Evolutionary conservation across 108 stramenopile genomes (phyloP), one percentile per base, ranked within the genome.

Genomic region (Fragilariopsis cylindrus): DNA sequence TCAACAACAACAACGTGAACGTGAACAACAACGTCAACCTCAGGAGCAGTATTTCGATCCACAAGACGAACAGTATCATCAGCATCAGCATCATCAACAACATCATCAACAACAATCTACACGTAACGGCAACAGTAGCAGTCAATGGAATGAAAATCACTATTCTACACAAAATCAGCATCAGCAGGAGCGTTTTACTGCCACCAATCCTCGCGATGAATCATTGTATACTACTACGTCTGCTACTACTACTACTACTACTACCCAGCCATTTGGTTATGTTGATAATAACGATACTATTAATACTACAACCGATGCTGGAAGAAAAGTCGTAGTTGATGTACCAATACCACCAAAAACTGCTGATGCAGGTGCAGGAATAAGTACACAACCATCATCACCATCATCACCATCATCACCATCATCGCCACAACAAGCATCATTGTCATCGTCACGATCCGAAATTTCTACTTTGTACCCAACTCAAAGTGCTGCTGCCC

Each of bases 301-400:
- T 7, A 6, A n/a, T 70, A 30, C 52, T n/a, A 12, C 48, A 12
- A 12, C 2, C 12, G 46, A 57, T 40, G 50, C 69, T 7, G 8
- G 12, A 7, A 30, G 65, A 66, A 41, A 15, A 44, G 11, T 16
- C 19, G 41, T 46, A 11, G 39, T n/a, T 11, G 11, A 30, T 30
- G 30, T 30, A 8, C 62, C 30, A 7, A 53, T 60, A 7, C 63
- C 21, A 49, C 39, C 41, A 21, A 9, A 47, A 65, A 19, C 56
- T 49, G 57, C 73, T 9, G 74, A 76, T 58, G 80, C 71, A 39
- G 75, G 70, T 65, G 75, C 75, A 40, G 75, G 71, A 54, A 70
- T 60, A 15, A 60, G 48, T 30, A 56, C 4, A 11, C 70, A 71
- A 57, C 43, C 54, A 57, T 16, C 70, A 43, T 57, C 55, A 41